Percentiles rank a stretch among this genome's conserved stretches.
Conservation (phyloP, 768 basidiomycete genomes). For the Dioszegia crocea region DNA sequence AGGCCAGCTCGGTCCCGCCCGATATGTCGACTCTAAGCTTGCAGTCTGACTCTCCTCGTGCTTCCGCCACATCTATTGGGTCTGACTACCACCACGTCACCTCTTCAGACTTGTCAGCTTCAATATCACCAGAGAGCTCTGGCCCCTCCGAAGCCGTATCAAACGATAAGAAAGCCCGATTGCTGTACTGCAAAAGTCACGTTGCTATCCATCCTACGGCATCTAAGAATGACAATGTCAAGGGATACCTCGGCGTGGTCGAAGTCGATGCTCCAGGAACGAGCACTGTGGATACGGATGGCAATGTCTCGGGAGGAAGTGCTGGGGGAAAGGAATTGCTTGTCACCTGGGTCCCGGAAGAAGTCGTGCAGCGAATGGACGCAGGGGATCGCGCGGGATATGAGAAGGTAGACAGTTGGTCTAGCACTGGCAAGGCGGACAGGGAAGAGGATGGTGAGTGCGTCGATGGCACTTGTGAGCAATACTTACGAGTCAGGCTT, state of each 20-base stretch:
- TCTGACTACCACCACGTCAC: slow-evolving; percentile 15
- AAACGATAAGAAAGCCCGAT: slow-evolving; percentile 38
- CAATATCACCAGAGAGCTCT: slow-evolving; percentile 2
- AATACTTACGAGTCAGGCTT: slow-evolving; percentile 56
- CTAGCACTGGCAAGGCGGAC: slow-evolving; percentile 14
- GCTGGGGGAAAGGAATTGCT: slow-evolving; percentile 1
- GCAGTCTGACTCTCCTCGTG: not conserved
- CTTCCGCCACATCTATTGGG: slow-evolving; percentile 6
- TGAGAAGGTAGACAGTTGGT: slow-evolving; percentile 63
- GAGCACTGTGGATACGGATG: slow-evolving; percentile 10
- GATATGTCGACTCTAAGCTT: not conserved
- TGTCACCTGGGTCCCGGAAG: slow-evolving; percentile 84
- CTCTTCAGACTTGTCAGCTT: slow-evolving; percentile 10
- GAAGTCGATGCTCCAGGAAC: slow-evolving; percentile 60
- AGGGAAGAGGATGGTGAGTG: slow-evolving; percentile 35
- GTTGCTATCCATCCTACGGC: slow-evolving; percentile 94
- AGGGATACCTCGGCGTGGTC: slow-evolving; percentile 87
- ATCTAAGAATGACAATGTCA: slow-evolving; percentile 85
- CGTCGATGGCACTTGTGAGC: not conserved
- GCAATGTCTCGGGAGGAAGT: slow-evolving; percentile 15
- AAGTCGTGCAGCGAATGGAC: slow-evolving; percentile 74
- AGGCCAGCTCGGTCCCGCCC: not conserved
- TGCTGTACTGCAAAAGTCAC: slow-evolving; percentile 63
- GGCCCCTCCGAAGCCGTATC: not conserved
- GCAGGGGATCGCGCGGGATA: slow-evolving; percentile 85